Conservation (phyloP, 73 alveolate genomes). For the Effrenium voratum region DNA sequence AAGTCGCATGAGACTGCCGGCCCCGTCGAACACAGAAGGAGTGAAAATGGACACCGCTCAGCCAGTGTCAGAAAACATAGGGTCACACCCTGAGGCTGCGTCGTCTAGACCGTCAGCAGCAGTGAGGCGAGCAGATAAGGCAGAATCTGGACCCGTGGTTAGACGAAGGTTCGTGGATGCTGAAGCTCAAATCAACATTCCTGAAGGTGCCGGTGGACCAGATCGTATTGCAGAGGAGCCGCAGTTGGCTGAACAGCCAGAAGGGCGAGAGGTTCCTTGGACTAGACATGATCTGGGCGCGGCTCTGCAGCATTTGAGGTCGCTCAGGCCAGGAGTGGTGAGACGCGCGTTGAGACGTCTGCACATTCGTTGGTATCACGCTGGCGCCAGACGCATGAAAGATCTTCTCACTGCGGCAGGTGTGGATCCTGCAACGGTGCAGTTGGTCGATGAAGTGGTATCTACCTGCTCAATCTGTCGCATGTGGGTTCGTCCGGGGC, state of each 20-base stretch:
- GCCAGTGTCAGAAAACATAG: background rate
- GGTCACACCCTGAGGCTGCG: background rate
- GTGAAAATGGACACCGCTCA: background rate
- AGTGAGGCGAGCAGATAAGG: background rate
- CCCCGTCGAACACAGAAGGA: background rate
- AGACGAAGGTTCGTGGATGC: background rate
- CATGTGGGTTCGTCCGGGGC: background rate
- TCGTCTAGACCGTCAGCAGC: background rate
- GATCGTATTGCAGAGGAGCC: background rate
- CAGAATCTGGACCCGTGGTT: too few species aligned
- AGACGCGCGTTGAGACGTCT: background rate
- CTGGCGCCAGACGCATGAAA: slow-evolving; percentile 13
- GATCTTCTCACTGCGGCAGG: slow-evolving; percentile 10
- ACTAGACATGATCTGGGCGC: background rate
- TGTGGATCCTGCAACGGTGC: background rate
- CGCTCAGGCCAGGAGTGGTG: background rate
- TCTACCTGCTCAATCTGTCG: background rate
- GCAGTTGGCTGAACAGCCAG: too few species aligned
- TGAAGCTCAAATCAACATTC: background rate
- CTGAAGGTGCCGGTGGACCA: background rate
- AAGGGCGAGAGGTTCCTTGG: background rate
- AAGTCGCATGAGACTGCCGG: background rate
- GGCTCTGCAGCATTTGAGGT: background rate
- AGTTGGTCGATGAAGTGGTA: background rate
- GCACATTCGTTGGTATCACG: slow-evolving; percentile 24